Base-by-base conservation (phyloP, 192 early-diverging fungal species). In the Dissophora ornata region DNA sequence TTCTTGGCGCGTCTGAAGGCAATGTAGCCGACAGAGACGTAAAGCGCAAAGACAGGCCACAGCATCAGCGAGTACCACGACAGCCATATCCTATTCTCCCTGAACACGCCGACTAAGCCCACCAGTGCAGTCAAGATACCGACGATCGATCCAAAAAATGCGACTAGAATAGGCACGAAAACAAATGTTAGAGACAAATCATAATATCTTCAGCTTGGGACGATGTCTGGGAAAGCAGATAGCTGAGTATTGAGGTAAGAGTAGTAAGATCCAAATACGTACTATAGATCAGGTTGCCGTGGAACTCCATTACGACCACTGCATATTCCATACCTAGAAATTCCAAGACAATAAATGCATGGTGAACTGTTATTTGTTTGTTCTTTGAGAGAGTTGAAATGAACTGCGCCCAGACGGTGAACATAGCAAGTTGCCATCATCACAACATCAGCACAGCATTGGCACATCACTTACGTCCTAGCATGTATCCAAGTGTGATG, bases 21-120 rank as follows among this genome's bases (percentile, higher is more conserved):
- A 28, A 83, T 68, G 33, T 83, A 83, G 0, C 81, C 81, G 3
- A 80, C 59, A 15, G 77, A 52, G 19, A 65, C 19, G 19, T 73
- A 71, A 3, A 83, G 26, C 8, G 57, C 67, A 53, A 83, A 83
- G 8, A 67, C 69, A 16, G 64, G 62, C 81, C 81, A 83, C 12
- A 83, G 29, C 15, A 78, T 4, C 2, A 71, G 12, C 16, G 51
- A 57, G 40, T 78, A 80, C n/a, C 19, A 45, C 2, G 66, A 74
- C 0, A 83, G 67, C 54, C 57, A 63, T 40, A 46, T 55, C 55
- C 81, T 63, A 30, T 77, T 64, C 40, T 75, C 67, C 4, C 30
- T 48, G 16, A 83, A 33, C 12, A 77, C 41, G 19, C 81, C 81
- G 15, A 69, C 49, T 1, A 80, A 30, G 0, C 81, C 81, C 1